A percentile compares a stretch with the other conserved stretches of the same genome.
Evolutionary conservation across 2,329 filamentous ascomycete species (phyloP).

Genomic region (Drechslerella dactyloides): DNA sequence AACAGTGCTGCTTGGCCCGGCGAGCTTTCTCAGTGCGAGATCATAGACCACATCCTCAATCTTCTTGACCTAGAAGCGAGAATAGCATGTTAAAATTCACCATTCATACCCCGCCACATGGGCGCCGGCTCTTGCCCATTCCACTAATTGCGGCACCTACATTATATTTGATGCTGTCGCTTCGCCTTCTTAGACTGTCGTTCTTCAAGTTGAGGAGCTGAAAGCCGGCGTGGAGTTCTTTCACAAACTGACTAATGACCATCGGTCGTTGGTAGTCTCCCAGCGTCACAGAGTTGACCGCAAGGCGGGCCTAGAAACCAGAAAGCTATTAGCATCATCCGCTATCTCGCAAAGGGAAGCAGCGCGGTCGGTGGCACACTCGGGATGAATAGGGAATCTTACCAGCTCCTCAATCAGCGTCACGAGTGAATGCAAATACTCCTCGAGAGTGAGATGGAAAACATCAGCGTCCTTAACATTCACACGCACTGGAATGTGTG

Average conservation of each 20-base stretch:
- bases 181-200: slow-evolving; percentile 82
- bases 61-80: slow-evolving; percentile 74
- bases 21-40: slow-evolving; percentile 80
- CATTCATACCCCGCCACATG: background rate
- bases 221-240: slow-evolving; percentile 93
- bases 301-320: slow-evolving; percentile 70
- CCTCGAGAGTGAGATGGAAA: slow-evolving; percentile 96
- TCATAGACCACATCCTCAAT: slow-evolving; percentile 99
- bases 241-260: slow-evolving; percentile 88
- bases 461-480: slow-evolving; percentile 87
- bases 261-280: slow-evolving; percentile 86
- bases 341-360: too few species aligned
- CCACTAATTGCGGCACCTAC: slow-evolving; percentile 57
- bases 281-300: slow-evolving; percentile 91
- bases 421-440: slow-evolving; percentile 89
- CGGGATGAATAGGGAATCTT: slow-evolving; percentile 23
- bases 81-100: slow-evolving; percentile 12
- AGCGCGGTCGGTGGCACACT: too few species aligned
- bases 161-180: slow-evolving; percentile 93
- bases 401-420: slow-evolving; percentile 86
- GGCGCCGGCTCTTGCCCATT: background rate
- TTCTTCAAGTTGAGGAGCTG: slow-evolving; percentile 98
- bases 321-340: slow-evolving; percentile 1
- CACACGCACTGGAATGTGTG: slow-evolving; percentile 71
- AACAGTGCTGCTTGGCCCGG: slow-evolving; percentile 62